A percentile compares a stretch with the other conserved stretches of the same genome.
phyloP scores from a whole-genome alignment of 352 stramenopile genomes.

The Nothophytophthora sp. region DNA sequence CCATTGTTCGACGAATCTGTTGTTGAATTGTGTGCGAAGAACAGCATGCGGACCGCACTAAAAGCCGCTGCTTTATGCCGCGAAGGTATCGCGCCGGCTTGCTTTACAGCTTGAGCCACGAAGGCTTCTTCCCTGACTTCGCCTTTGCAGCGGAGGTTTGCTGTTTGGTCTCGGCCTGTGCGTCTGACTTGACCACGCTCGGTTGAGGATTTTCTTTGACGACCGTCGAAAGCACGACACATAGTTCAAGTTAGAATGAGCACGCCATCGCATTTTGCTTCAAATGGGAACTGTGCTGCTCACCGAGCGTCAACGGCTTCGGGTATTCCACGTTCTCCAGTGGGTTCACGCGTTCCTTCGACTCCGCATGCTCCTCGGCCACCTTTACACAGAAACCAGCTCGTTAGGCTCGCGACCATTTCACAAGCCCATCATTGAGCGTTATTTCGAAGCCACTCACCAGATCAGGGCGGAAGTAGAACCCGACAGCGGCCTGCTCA shows the following conservation, averaged over 20 bases:
- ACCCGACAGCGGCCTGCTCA: constrained; percentile 27
- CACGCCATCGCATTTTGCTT: no score
- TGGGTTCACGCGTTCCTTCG: constrained; percentile 34
- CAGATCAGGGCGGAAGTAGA: constrained; percentile 64
- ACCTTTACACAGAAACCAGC: constrained; percentile 20
- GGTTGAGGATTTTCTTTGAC: constrained; percentile 32
- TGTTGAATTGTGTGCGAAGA: no score
- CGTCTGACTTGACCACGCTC: constrained; percentile 11
- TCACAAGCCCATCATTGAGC: background rate
- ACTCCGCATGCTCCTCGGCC: constrained; percentile 31
- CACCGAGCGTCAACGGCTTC: constrained; percentile 48
- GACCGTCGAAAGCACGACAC: no score
- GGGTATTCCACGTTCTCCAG: constrained; percentile 39
- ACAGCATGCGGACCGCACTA: no score
- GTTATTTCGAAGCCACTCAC: constrained; percentile 24
- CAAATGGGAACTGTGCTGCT: constrained; percentile 3
- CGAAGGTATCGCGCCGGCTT: no score
- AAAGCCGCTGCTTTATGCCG: no score
- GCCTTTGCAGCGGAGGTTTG: constrained; percentile 14
- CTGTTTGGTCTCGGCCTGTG: constrained; percentile 31
- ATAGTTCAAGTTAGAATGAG: no score
- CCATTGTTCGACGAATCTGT: no score
- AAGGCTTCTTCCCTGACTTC: constrained; percentile 65
- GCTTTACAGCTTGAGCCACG: constrained; percentile 82
- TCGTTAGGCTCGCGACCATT: background rate